Evolutionary conservation across 805 yeast species (phyloP).

Genomic region (Wickerhamomyces bisporus): DNA sequence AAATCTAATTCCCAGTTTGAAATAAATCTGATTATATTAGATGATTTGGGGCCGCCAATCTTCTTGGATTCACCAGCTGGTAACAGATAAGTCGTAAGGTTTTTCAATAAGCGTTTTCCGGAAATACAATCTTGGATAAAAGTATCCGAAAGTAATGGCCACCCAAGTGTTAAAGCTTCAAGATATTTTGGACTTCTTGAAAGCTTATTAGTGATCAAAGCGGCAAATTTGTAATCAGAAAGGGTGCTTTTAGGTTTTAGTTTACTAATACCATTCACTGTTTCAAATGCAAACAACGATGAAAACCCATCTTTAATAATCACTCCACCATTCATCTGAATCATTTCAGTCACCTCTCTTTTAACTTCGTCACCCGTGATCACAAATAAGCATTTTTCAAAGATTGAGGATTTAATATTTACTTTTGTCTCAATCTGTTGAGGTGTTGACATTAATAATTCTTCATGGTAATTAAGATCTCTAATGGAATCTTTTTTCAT

Average conservation of each 20-base stretch:
- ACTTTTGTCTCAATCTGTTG: not conserved
- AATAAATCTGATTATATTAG: constrained; percentile 42
- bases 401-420: constrained; percentile 12
- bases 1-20: constrained; percentile 29
- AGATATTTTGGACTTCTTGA: constrained; percentile 70
- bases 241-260: constrained; percentile 8
- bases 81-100: constrained; percentile 53
- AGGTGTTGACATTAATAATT: constrained; percentile 6
- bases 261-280: constrained; percentile 4
- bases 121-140: constrained; percentile 49
- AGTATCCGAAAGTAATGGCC: constrained; percentile 71
- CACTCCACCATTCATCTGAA: constrained; percentile 40
- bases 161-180: constrained; percentile 72
- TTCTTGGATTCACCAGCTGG: constrained; percentile 66
- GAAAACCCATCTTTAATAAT: constrained; percentile 32
- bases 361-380: constrained; percentile 33
- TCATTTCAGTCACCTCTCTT: constrained; percentile 28
- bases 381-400: constrained; percentile 34
- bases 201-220: constrained; percentile 47
- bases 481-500: constrained; percentile 7
- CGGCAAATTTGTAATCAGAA: constrained; percentile 46
- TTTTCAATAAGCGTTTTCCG: constrained; percentile 21
- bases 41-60: constrained; percentile 40
- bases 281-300: constrained; percentile 23
- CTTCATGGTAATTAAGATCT: constrained; percentile 12